Base-by-base conservation (phyloP, 1,139 yeast species). In the Debaryomyces fabryi region DNA sequence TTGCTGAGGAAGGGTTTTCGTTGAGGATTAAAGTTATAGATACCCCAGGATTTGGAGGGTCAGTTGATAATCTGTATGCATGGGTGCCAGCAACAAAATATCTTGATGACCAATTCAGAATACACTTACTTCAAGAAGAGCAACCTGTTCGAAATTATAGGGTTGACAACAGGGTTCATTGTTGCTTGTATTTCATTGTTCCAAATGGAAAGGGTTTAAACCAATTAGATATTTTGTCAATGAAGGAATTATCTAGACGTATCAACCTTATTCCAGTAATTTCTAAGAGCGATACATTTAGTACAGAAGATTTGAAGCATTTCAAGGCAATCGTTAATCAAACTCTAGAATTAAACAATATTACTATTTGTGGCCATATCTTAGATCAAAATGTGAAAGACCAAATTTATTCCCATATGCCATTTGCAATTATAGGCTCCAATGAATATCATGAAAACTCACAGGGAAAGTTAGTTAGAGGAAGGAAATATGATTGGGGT, bases 251-350 rank as follows among this genome's bases (percentile, higher is more conserved):
- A 39, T 73, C 86, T 12, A 65, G 72, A 15, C 70, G 89, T 47
- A 90, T 85, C 15, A 89, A 87, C 60, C 69, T 90, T 54, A 81
- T 90, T 46, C 96, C 96, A 0, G 79, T 90, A 0, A 79, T 90
- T 53, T 77, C 89, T 29, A 88, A 88, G 62, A 81, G 91, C 21
- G 97, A 90, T 65, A 79, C 85, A 0, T 76, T 86, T 53, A 81
- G 85, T 10, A 47, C 53, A 3, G 65, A 61, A 3, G 82, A 78
- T 50, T 53, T 77, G 43, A 49, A 42, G 3, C 48, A 52, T 8
- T 78, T 82, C 62, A 86, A 86, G 62, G 50, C 50, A 5, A 59
- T 65, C 41, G 69, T 86, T 15, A 74, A 69, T 44, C 59, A 62
- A 4, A 71, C 79, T 1, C 70, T 88, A 49, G 60, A 60, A 18